These are phyloP conservation scores for Oenanthe javanica DNA, from an alignment of 140 eudicot genomes.

Conservation along the genomic window DNA sequence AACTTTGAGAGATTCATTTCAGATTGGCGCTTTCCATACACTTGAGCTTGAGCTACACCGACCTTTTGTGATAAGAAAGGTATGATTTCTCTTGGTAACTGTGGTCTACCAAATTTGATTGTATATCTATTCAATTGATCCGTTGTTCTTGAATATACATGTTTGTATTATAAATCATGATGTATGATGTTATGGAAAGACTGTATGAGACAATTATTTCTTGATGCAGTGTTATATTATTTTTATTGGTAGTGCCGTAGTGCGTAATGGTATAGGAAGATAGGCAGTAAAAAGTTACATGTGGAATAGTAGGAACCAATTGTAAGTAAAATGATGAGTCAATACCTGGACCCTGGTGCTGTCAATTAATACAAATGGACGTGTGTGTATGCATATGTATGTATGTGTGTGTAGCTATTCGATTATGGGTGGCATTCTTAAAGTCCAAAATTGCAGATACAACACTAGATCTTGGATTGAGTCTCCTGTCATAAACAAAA, in stretches of 20 bases:
- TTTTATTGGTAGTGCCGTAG: neutral
- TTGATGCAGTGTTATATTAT: neutral
- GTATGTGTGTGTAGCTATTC: neutral
- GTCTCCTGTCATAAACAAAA: neutral
- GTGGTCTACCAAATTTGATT: neutral
- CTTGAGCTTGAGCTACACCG: slow-evolving; percentile 85
- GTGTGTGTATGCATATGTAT: neutral
- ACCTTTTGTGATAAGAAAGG: slow-evolving; percentile 90
- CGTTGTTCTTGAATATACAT: neutral
- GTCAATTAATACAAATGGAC: neutral
- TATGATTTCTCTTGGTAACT: slow-evolving; percentile 17
- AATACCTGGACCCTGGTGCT: neutral
- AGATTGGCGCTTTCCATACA: slow-evolving; percentile 97
- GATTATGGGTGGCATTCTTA: neutral
- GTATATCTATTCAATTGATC: neutral
- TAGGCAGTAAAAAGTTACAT: neutral
- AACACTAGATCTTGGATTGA: neutral
- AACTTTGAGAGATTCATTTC: slow-evolving; percentile 14
- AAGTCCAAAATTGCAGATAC: neutral
- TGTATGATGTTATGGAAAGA: neutral
- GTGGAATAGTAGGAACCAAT: neutral
- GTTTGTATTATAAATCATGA: neutral
- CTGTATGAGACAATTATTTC: neutral
- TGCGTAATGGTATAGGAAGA: neutral
- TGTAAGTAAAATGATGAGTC: neutral